Percentiles rank a stretch among this genome's conserved stretches.
Evolutionary conservation across 495 filamentous ascomycete species (phyloP).

Genomic region (Penicillium silybi): DNA sequence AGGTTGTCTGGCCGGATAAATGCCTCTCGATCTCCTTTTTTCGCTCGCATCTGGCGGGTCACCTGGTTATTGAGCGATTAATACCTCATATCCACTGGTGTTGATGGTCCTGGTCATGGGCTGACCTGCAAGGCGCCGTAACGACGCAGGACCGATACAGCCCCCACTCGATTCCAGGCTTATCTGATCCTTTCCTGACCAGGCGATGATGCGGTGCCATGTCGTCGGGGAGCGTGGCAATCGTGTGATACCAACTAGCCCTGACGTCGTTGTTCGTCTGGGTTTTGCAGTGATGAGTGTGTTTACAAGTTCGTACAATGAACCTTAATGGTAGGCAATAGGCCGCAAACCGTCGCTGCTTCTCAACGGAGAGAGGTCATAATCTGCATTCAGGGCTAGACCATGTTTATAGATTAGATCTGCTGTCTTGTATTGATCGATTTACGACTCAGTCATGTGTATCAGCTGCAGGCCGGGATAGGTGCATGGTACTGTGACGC

Average conservation of each 20-base stretch:
- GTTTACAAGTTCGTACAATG: not conserved
- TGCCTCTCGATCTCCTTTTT: not conserved
- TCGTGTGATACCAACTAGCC: not conserved
- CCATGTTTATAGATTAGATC: not conserved
- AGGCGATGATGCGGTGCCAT: not conserved
- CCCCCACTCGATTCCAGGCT: not conserved
- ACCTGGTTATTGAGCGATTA: not conserved
- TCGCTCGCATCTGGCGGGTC: slow-evolving; percentile 8
- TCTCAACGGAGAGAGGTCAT: not conserved
- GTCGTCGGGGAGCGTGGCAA: not conserved
- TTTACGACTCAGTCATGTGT: not conserved
- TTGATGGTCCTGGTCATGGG: not conserved
- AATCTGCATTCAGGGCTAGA: not conserved
- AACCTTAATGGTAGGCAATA: not conserved
- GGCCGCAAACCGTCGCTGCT: not conserved
- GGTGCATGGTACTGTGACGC: not conserved
- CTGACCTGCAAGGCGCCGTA: not conserved
- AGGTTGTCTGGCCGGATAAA: not conserved
- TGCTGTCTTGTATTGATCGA: not conserved
- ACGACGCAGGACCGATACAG: not conserved
- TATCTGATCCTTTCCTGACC: not conserved
- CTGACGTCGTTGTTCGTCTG: not conserved
- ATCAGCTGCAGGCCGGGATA: not conserved
- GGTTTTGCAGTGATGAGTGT: not conserved
- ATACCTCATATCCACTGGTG: not conserved